A percentile compares a stretch with the other conserved stretches of the same genome.
Evolutionary conservation across 169 alveolate genomes (phyloP).

Genomic region (Plasmodium adleri): DNA sequence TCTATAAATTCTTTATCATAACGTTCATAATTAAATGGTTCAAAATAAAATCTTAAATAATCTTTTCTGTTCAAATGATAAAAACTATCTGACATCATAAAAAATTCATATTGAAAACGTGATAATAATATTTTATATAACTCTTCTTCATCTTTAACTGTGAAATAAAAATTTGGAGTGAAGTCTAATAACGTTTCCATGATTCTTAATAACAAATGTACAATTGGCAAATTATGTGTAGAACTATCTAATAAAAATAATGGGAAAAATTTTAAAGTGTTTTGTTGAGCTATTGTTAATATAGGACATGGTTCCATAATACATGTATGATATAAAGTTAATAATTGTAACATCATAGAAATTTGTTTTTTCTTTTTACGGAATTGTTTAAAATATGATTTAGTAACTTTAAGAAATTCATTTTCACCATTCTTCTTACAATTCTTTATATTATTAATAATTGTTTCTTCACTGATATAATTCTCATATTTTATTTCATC

Average conservation of each 20-base stretch:
- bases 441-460: slow-evolving; percentile 52
- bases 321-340: slow-evolving; percentile 66
- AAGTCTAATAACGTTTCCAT: slow-evolving; percentile 85
- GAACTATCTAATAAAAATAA: slow-evolving; percentile 78
- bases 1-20: slow-evolving; percentile 48
- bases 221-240: slow-evolving; percentile 82
- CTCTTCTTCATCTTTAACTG: slow-evolving; percentile 80
- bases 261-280: slow-evolving; percentile 78
- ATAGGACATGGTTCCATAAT: slow-evolving; percentile 73
- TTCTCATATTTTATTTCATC: slow-evolving; percentile 49
- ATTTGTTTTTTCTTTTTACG: slow-evolving; percentile 52
- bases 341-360: slow-evolving; percentile 64
- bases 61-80: slow-evolving; percentile 50
- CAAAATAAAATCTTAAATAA: slow-evolving; percentile 38
- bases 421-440: slow-evolving; percentile 44
- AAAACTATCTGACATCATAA: slow-evolving; percentile 77
- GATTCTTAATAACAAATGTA: slow-evolving; percentile 81
- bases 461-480: slow-evolving; percentile 47
- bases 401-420: slow-evolving; percentile 60
- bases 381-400: slow-evolving; percentile 37
- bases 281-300: slow-evolving; percentile 70
- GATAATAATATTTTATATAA: slow-evolving; percentile 81
- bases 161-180: slow-evolving; percentile 81
- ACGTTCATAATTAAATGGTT: slow-evolving; percentile 32
- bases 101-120: slow-evolving; percentile 85